phyloP scores from a whole-genome alignment of 1,139 yeast species.

The Hansenula sp. region DNA sequence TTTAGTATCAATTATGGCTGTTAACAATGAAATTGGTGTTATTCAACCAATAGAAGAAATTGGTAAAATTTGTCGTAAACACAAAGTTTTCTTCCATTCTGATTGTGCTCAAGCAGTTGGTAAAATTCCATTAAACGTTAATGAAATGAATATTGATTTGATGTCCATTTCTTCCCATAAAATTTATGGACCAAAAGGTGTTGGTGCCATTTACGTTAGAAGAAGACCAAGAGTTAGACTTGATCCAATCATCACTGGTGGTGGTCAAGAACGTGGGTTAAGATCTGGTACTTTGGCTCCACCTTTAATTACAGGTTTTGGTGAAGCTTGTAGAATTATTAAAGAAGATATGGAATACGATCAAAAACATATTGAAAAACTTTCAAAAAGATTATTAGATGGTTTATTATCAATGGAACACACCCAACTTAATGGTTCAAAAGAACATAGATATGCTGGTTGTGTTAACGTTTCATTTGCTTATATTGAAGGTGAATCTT shows the following conservation, averaged over 20 bases:
- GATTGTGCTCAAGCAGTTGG: constrained; percentile 99
- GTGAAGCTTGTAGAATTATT: constrained; percentile 93
- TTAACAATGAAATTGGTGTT: constrained; percentile 96
- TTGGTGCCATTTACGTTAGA: constrained; percentile 93
- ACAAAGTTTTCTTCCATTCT: constrained; percentile 95
- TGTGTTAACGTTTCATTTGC: constrained; percentile 97
- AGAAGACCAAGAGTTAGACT: constrained; percentile 98
- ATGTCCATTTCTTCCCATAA: constrained; percentile 94
- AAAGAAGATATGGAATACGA: constrained; percentile 72
- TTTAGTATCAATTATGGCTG: constrained; percentile 94
- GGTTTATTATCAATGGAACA: constrained; percentile 82
- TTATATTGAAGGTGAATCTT: constrained; percentile 95
- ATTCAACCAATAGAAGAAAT: constrained; percentile 94
- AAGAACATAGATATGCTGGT: constrained; percentile 72
- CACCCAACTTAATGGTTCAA: constrained; percentile 85
- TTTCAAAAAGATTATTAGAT: constrained; percentile 67
- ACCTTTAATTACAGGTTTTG: constrained; percentile 91
- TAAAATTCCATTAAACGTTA: constrained; percentile 87
- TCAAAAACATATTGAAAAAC: constrained; percentile 57
- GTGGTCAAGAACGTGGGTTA: constrained; percentile 98
- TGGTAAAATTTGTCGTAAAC: constrained; percentile 78
- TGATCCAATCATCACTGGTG: constrained; percentile 93
- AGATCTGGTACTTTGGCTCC: constrained; percentile 97
- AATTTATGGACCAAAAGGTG: constrained; percentile 97
- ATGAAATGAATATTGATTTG: constrained; percentile 87